Conservation (phyloP, 2,329 filamentous ascomycete species). For the Colletotrichum horii region DNA sequence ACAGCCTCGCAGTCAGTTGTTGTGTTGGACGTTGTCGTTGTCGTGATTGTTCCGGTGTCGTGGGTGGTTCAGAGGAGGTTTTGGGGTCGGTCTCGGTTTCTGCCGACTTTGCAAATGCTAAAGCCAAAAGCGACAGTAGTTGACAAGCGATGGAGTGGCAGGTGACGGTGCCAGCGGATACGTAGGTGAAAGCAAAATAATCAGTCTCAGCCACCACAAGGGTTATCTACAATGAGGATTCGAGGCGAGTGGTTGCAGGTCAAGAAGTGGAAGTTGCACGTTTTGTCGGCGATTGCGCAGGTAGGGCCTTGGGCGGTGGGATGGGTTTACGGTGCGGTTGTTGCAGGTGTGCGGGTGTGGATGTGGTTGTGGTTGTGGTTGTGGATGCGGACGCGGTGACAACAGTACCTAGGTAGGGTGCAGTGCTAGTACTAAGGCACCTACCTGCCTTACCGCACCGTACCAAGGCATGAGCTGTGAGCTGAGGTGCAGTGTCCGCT, state of each 20-base stretch:
- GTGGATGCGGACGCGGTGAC: slow-evolving; percentile 3
- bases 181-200: background rate
- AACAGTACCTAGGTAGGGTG: slow-evolving; percentile 1
- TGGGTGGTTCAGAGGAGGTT: background rate
- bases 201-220: background rate
- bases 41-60: background rate
- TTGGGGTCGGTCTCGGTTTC: background rate
- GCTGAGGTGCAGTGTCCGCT: background rate
- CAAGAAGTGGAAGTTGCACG: background rate
- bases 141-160: background rate
- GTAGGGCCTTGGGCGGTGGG: background rate
- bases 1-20: background rate
- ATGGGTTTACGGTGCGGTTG: background rate
- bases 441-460: background rate
- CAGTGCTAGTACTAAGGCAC: background rate
- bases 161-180: background rate
- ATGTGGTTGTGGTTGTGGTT: background rate
- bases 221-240: background rate
- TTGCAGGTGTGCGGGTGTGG: background rate
- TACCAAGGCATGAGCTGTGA: background rate
- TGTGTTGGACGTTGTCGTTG: background rate
- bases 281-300: background rate
- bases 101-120: slow-evolving; percentile 1
- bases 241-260: background rate
- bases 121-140: background rate